Evolutionary conservation across 1,139 yeast species (phyloP).

Genomic region (Scheffersomyces illinoinensis): DNA sequence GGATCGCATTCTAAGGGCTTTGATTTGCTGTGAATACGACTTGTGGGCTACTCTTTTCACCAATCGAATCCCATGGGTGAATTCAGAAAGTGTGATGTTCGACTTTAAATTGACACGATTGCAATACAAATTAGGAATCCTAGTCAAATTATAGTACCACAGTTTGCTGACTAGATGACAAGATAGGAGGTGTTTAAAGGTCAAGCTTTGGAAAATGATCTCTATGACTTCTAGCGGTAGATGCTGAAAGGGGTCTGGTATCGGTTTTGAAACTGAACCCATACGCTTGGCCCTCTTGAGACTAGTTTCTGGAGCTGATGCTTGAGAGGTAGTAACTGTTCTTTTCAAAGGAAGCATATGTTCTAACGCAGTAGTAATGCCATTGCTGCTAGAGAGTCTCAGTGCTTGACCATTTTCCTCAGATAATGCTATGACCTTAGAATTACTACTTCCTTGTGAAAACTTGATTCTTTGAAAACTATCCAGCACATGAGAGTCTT

Average conservation of each 20-base stretch:
- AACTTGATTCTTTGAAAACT: no score
- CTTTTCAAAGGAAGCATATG: neutral
- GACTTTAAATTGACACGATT: conserved; percentile 23
- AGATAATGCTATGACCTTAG: neutral
- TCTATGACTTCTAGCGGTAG: conserved; percentile 35
- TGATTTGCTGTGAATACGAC: conserved; percentile 18
- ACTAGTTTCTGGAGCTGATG: neutral
- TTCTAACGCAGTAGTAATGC: neutral
- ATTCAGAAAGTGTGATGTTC: conserved; percentile 29
- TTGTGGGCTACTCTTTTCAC: conserved; percentile 22
- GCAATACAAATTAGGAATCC: conserved; percentile 28
- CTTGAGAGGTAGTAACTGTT: neutral
- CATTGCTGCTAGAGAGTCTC: neutral
- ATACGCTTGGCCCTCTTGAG: neutral
- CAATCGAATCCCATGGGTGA: conserved; percentile 26
- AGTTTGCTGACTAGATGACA: conserved; percentile 33
- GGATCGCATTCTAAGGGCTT: conserved; percentile 24
- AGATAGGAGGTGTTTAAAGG: conserved; percentile 19
- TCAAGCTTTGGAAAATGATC: conserved; percentile 23
- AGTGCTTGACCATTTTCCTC: neutral
- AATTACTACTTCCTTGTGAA: neutral
- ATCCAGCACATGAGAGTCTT: neutral
- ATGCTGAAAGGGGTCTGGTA: conserved; percentile 28
- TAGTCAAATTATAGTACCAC: conserved; percentile 32
- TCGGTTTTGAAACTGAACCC: neutral